Conservation (phyloP, 164 flowering plant genomes). For the grape (Vitis vinifera) region DNA sequence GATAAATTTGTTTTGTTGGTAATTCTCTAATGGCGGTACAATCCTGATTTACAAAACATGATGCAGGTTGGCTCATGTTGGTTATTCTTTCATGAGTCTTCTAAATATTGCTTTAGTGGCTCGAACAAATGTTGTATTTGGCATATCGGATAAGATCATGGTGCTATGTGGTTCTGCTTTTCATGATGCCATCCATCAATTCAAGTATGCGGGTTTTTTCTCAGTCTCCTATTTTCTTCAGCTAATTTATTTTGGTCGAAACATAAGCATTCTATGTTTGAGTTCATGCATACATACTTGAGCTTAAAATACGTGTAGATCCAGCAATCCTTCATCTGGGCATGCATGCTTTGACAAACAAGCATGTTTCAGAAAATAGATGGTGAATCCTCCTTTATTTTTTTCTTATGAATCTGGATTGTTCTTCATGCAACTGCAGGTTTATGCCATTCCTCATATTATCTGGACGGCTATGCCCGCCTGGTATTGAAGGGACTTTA, state of each 20-base stretch:
- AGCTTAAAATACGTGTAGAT: not conserved
- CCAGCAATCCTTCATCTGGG: not conserved
- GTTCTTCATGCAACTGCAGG: conserved; percentile 43
- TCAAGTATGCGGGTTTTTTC: conserved; percentile 56
- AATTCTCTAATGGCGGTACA: not conserved
- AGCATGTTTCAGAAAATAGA: too few species aligned
- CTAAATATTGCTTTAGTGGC: conserved; percentile 71
- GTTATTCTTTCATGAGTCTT: conserved; percentile 48
- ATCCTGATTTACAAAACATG: conserved; percentile 10
- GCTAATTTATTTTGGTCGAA: not conserved
- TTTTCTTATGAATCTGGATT: too few species aligned
- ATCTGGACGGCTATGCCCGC: conserved; percentile 92
- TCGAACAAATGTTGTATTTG: conserved; percentile 49
- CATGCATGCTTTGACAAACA: not conserved
- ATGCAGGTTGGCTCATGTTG: conserved; percentile 79
- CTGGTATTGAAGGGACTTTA: conserved; percentile 93
- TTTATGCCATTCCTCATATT: conserved; percentile 93
- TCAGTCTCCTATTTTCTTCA: not conserved
- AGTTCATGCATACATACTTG: not conserved
- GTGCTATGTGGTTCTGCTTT: conserved; percentile 88
- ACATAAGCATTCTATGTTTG: not conserved
- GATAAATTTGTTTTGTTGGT: not conserved
- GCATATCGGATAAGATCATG: conserved; percentile 76
- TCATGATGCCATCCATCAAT: conserved; percentile 80
- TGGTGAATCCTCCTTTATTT: too few species aligned